Conservation (phyloP, 2,329 filamentous ascomycete species). For the Hypoxylon sp. region DNA sequence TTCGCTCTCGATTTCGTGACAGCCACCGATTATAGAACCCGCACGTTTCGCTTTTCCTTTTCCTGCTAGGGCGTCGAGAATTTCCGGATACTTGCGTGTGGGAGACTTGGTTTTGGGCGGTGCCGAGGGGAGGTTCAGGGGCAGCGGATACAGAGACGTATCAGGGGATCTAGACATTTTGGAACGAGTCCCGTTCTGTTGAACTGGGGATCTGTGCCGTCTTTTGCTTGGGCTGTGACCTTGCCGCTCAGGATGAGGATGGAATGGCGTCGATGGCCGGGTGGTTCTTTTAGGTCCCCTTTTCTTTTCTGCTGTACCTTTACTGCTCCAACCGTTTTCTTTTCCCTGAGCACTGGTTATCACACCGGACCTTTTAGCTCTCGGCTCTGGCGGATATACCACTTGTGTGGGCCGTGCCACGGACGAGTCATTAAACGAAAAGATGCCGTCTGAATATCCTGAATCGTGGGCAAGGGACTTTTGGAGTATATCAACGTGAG, state of each 20-base stretch:
- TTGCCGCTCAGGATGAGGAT: background rate
- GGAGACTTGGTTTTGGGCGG: constrained; percentile 3
- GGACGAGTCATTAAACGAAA: background rate
- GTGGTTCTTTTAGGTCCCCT: background rate
- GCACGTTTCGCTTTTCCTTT: background rate
- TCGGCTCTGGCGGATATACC: background rate
- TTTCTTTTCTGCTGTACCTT: background rate
- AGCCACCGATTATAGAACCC: background rate
- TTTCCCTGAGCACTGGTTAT: background rate
- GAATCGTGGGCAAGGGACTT: background rate
- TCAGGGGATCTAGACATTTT: background rate
- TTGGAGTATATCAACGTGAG: background rate
- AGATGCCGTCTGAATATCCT: background rate
- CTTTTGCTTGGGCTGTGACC: background rate
- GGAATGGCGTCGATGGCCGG: background rate
- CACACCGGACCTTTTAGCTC: background rate
- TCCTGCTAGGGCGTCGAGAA: background rate
- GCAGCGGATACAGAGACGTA: too few relatives aligned
- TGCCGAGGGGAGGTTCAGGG: background rate
- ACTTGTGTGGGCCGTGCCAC: background rate
- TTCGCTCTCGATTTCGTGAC: background rate
- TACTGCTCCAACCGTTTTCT: background rate
- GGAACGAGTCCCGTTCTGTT: background rate
- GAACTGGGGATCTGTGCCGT: background rate
- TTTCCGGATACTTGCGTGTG: background rate